Evolutionary conservation across 441 rosid genomes (phyloP), one percentile per base, ranked within the genome.

Genomic region (Pelargonium myrrhifolium): DNA sequence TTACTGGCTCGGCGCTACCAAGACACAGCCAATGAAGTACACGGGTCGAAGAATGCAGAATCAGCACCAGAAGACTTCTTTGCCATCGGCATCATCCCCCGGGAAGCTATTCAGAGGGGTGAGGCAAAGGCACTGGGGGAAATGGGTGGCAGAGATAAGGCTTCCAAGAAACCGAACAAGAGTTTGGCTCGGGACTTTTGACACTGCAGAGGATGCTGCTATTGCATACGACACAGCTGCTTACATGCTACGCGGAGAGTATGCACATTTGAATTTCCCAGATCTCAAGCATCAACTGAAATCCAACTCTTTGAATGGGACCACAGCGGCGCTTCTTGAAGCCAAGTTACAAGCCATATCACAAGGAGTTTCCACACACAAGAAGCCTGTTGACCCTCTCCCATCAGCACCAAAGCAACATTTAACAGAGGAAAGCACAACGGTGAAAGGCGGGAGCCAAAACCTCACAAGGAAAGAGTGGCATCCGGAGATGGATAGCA

Each of bases 111-210:
- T 76, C 65, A 75, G 97, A 80, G 97, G 97, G 26, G 97, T 88
- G 51, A 81, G 97, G 66, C 93, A 85, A 73, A 87, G 95, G 80
- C 97, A 87, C 58, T 89, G 97, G 97, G 93, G 97, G 0, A 90
- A 89, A 80, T 90, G 97, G 97, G 97, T 90, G 0, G 93, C 97
- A 3, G 97, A 90, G 74, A 90, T 90, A 43, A 79, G 96, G 74
- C 81, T 90, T 14, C 97, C 97, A 20, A 82, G 86, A 71, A 87
- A 90, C 74, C 73, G 97, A 72, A 86, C 89, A 11, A 83, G 97
- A 74, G 95, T 90, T 61, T 90, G 95, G 97, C 64, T 90, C 0
- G 97, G 97, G 15, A 90, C 97, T 45, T 90, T 84, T 37, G 87
- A 89, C 51, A 87, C 93, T 0, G 97, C 93, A 37, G 90, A 89